Base-by-base conservation (phyloP, 768 basidiomycete species). In the Kwoniella dendrophila region DNA sequence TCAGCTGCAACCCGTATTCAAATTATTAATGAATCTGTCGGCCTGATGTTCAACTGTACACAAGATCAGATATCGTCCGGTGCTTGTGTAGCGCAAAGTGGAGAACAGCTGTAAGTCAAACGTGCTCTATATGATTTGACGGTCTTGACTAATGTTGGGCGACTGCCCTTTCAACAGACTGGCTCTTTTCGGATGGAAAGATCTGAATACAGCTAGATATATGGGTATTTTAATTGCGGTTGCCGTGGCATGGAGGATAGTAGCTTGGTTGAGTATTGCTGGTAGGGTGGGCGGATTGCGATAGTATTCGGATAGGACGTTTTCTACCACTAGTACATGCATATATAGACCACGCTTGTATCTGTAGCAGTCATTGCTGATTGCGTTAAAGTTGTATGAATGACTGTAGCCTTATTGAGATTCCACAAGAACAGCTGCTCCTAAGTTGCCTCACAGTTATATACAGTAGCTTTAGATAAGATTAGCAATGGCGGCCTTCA, bases 1-100 rank as follows among this genome's bases (percentile, higher is more conserved):
- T 47, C 52, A 70, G 73, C 76, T 20, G 75, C 79, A 4, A 72
- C 76, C 1, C 56, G 66, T n/a, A 56, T 81, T 2, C 70, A 77
- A 24, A 73, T 79, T 52, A 81, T 81, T 73, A 81, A 82, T 60
- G 80, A 81, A 54, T 63, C 69, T 14, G 29, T 55, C 8, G 79
- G 79, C 2, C 62, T 81, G 0, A 14, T 22, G 1, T 80, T 82
- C 64, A 41, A 75, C 34, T 81, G 81, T 56, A 66, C 75, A 4
- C 34, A 32, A 0, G 75, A 62, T 1, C 63, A 77, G 20, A 63
- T 81, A 22, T 24, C 55, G 3, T 62, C 62, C 0, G 81, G 80
- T 0, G 67, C 62, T 5, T 82, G 81, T 67, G 73, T 80, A 22
- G 78, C 78, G 0, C 65, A 76, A 48, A 80, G 59, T 18, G 80